Conservation (phyloP, 768 basidiomycete species). For the Naganishia vaughanmartiniae region DNA sequence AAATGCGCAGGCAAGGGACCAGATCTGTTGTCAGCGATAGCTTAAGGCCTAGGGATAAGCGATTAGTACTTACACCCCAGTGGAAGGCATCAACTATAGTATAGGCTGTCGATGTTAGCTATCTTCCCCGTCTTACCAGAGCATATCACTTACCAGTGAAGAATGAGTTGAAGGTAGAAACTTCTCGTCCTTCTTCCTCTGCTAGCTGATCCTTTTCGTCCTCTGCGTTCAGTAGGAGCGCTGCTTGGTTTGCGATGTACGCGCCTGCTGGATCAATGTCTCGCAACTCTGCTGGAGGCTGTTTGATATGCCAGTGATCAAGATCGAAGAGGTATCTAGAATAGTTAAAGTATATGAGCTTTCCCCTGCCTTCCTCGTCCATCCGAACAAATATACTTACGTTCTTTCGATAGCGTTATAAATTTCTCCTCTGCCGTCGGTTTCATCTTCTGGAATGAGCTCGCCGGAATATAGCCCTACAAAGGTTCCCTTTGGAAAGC, state of each 20-base stretch:
- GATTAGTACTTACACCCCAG: conserved; percentile 45
- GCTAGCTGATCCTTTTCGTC: conserved; percentile 33
- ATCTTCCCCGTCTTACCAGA: conserved; percentile 24
- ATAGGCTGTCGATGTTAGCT: conserved; percentile 37
- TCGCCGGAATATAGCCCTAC: conserved; percentile 86
- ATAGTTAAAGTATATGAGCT: conserved; percentile 10
- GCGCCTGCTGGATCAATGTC: conserved; percentile 42
- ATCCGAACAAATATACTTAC: conserved; percentile 31
- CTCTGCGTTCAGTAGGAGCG: conserved; percentile 39
- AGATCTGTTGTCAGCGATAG: not conserved
- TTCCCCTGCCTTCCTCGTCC: not conserved
- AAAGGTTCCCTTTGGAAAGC: conserved; percentile 68
- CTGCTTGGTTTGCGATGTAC: conserved; percentile 40
- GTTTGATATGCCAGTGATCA: conserved; percentile 67
- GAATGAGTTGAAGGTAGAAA: conserved; percentile 12
- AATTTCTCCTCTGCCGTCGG: conserved; percentile 66
- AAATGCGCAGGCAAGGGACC: not conserved
- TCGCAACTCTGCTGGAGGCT: conserved; percentile 40
- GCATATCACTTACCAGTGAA: conserved; percentile 31
- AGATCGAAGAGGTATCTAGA: conserved; percentile 77
- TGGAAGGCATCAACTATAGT: conserved; percentile 76
- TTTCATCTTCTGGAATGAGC: conserved; percentile 66
- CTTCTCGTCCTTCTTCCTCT: conserved; percentile 42
- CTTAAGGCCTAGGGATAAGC: not conserved
- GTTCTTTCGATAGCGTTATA: conserved; percentile 47